These are phyloP conservation scores for Sordaria brevicollis DNA, from an alignment of 495 filamentous ascomycete genomes.

Conservation along the genomic window DNA sequence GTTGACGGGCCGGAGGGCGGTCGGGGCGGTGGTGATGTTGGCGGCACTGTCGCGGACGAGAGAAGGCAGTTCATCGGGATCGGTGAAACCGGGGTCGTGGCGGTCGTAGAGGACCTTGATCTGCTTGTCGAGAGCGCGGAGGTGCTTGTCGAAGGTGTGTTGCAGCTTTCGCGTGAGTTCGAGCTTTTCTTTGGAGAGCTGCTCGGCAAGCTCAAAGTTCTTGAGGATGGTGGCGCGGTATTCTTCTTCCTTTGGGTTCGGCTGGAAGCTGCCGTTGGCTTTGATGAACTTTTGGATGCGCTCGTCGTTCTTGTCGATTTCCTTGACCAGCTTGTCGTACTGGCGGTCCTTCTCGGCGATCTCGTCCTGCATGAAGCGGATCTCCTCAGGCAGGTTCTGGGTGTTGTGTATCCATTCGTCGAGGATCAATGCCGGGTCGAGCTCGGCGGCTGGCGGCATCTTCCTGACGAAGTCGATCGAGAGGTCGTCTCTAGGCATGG, in stretches of 20 bases:
- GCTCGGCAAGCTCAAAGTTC: slow-evolving; percentile 58
- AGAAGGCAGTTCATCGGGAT: slow-evolving; percentile 67
- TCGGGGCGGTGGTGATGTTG: slow-evolving; percentile 30
- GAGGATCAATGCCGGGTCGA: slow-evolving; percentile 78
- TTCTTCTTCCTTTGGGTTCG: slow-evolving; percentile 79
- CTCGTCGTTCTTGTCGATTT: slow-evolving; percentile 66
- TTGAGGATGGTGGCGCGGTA: slow-evolving; percentile 60
- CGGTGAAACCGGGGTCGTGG: slow-evolving; percentile 58
- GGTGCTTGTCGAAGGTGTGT: slow-evolving; percentile 74
- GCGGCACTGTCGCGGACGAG: slow-evolving; percentile 52
- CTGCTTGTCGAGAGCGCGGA: slow-evolving; percentile 76
- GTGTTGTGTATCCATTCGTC: slow-evolving; percentile 84
- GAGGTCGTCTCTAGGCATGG: slow-evolving; percentile 54
- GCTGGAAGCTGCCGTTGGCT: slow-evolving; percentile 63
- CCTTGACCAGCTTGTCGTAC: slow-evolving; percentile 60
- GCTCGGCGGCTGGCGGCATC: slow-evolving; percentile 41
- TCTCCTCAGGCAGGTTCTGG: slow-evolving; percentile 84
- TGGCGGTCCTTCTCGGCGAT: slow-evolving; percentile 80
- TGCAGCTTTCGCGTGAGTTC: slow-evolving; percentile 67
- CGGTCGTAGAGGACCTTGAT: slow-evolving; percentile 76
- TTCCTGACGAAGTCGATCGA: slow-evolving; percentile 47
- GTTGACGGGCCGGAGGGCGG: slow-evolving; percentile 26
- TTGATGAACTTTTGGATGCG: slow-evolving; percentile 89
- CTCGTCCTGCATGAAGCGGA: slow-evolving; percentile 88
- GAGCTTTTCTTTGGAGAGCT: slow-evolving; percentile 81